Conservation (phyloP, 441 rosid genomes). For the Croton setiger region DNA sequence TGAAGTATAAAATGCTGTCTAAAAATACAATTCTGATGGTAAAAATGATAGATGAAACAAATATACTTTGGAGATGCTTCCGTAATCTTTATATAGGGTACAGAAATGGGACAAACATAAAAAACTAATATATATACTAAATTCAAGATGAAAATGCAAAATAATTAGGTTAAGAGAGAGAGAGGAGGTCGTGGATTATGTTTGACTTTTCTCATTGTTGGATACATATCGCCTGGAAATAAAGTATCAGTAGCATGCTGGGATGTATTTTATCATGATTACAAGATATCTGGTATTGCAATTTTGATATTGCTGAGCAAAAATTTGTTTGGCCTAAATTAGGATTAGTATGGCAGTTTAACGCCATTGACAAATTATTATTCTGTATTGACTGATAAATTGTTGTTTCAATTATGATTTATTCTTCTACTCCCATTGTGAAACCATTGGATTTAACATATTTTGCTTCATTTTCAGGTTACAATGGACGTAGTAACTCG, state of each 20-base stretch:
- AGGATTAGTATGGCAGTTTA: neutral
- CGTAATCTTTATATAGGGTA: neutral
- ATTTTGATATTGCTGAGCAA: neutral
- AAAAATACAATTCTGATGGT: neutral
- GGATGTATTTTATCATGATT: neutral
- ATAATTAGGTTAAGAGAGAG: neutral
- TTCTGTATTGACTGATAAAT: neutral
- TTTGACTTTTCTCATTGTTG: neutral
- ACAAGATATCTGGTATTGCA: neutral
- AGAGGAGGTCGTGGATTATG: neutral
- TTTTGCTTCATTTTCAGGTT: constrained; percentile 46
- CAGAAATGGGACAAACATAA: neutral
- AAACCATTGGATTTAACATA: neutral
- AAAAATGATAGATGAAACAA: neutral
- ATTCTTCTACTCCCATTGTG: neutral
- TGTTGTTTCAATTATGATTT: neutral
- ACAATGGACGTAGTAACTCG: constrained; percentile 60
- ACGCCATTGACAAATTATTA: neutral
- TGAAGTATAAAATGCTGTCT: neutral
- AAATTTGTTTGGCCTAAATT: neutral
- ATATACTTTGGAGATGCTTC: neutral
- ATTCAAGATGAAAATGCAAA: neutral
- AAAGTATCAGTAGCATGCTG: neutral
- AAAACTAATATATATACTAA: too few relatives aligned
- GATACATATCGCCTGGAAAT: neutral